Evolutionary conservation across 768 basidiomycete species (phyloP), one percentile per base, ranked within the genome.

Genomic region (Suillus alpinus): DNA sequence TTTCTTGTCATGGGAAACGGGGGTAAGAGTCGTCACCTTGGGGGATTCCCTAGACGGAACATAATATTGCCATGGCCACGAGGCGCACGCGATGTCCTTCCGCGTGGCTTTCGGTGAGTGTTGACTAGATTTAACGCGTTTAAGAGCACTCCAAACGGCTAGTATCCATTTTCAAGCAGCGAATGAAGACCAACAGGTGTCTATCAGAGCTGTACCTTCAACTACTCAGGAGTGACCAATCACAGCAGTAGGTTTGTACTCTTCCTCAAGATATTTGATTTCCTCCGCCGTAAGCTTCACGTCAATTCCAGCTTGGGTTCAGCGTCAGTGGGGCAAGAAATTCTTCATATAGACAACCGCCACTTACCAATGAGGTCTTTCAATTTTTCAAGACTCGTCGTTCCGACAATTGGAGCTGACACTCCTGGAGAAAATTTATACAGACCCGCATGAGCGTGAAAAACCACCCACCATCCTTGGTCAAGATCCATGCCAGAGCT

Each of bases 251-350:
- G 83, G 76, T 43, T 58, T 62, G 68, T 85, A 86, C 0, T 72
- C 69, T 63, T 81, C 77, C 46, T 78, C 77, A 53, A 86, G 72
- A 46, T 74, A 75, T 58, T 76, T 71, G 39, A 81, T 71, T 62
- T 86, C 85, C 29, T 84, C 85, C 13, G 69, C 68, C 0, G 77
- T 78, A 60, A 86, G 71, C 43, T 77, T 69, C 50, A 85, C 63
- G 43, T 81, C 69, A 39, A 82, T 67, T 1, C 69, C 70, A 57
- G 59, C 75, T 77, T 55, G n/a, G 32, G 39, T 16, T 6, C 2
- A 3, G 26, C n/a, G 18, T 70, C 32, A 70, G 57, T 7, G 34
- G 26, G 43, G 13, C 1, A 37, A 49, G 14, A 43, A 9, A 49
- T 1, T 1, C 8, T 37, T 26, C 23, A 53, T 5, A 29, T n/a